Base-by-base conservation (phyloP, 225 moss, liverwort and hornwort species). In the Marchantia polymorpha region DNA sequence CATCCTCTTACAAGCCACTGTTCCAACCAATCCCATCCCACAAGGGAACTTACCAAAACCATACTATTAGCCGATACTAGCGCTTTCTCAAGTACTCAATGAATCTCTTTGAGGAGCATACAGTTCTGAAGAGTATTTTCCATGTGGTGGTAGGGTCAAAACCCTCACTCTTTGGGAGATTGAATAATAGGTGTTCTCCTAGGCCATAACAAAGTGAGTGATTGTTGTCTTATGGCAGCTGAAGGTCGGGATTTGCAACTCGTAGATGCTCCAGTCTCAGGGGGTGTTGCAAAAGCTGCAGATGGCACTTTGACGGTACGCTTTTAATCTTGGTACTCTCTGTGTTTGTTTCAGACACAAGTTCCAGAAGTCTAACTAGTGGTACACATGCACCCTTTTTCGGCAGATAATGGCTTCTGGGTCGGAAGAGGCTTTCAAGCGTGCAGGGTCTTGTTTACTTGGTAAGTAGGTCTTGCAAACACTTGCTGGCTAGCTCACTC, bases 231-330 rank as follows among this genome's bases (percentile, higher is more conserved):
- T 25, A 56, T 88, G 80, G 68, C 94, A 96, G 96, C 88, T 65
- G 94, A 92, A 86, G 89, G 90, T 72, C 88, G 90, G 77, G 89
- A 89, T 82, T 87, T 96, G 54, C 81, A 89, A 74, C 81, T 96
- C 25, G 88, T 96, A 73, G 96, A 96, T 92, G 92, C 96, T 82
- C 96, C 94, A 83, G 96, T 96, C 73, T 96, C 96, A 82, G 94
- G 96, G 51, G 96, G 96, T 75, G 89, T 90, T 29, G 88, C 82
- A 66, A 91, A 84, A 88, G 94, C 96, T 73, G 92, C 96, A 63
- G 79, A 89, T 77, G 96, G 96, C 56, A 90, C 92, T 81, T 83
- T 96, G 76, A 96, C 96, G 78, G 96, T 96, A 86, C 59, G 82
- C 46, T 64, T 19, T 64, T 2, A 29, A 39, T 16, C 60, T 73